Evolutionary conservation across 2,329 filamentous ascomycete species (phyloP), one percentile per base, ranked within the genome.

Genomic region (Boeremia lycopersici): DNA sequence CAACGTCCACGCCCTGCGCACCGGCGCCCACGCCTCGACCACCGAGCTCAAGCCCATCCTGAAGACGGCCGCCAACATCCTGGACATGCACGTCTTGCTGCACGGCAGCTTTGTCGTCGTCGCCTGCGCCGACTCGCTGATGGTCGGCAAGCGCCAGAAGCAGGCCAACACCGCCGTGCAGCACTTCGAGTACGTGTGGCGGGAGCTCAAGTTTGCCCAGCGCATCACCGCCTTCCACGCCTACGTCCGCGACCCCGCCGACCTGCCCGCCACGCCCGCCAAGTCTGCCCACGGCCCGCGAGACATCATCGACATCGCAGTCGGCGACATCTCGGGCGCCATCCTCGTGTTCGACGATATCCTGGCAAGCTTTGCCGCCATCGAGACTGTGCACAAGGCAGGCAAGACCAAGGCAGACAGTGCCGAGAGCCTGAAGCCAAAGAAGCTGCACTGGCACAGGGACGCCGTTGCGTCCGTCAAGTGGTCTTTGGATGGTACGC

Each of bases 391-490:
- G 15, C 71, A 68, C 28, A 74, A 74, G 46, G 61, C 61, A 11
- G 58, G 57, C 7, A 60, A 66, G 35, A 54, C 53, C n/a, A 63
- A 57, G 30, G 52, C 56, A 25, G 61, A 65, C 38, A 62, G 53
- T n/a, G 51, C 79, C 63, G 75, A 77, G 68, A 49, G 70, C 65
- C 57, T 81, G 12, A 70, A 84, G 35, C 80, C 83, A 17, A 86
- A 88, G 52, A 89, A 88, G 60, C 81, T 93, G 48, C 95, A 98
- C 74, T 99, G 95, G 95, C 95, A 99, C 75, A 85, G 92, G 65
- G 87, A 88, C 64, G 85, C 88, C 43, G 92, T 97, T 8, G 88
- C 89, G 65, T 84, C 90, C 9, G 82, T 96, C 53, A 96, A 95
- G 74, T 98, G 93, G 90, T 97, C 95, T 12, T 82, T 82, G 63